Percentiles rank a stretch among this genome's conserved stretches.
Conservation (phyloP, 305 asterid genomes). For the Nicotiana rustica region DNA sequence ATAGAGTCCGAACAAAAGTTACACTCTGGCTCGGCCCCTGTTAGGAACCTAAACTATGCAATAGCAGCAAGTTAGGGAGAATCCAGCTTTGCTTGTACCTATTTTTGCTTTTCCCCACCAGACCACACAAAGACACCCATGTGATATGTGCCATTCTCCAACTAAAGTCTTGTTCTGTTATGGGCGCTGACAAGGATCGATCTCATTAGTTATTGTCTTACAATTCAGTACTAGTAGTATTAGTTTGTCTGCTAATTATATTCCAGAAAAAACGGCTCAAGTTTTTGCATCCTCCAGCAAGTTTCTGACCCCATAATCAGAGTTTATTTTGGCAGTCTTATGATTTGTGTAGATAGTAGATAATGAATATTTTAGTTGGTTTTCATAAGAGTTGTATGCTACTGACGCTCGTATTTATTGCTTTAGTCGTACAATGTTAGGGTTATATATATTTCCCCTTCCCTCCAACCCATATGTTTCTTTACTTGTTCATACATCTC, state of each 20-base stretch:
- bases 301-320: background rate
- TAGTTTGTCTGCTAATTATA: background rate
- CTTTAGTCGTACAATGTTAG: too few species aligned
- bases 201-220: background rate
- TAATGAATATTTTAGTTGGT: background rate
- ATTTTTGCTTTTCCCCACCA: background rate
- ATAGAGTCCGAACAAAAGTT: too few species aligned
- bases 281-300: background rate
- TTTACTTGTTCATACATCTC: too few species aligned
- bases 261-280: background rate
- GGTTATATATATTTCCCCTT: too few species aligned
- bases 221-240: background rate
- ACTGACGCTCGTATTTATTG: background rate
- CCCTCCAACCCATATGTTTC: too few species aligned
- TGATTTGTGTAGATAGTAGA: background rate
- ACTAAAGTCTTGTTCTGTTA: background rate
- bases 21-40: too few species aligned
- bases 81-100: background rate
- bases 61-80: background rate
- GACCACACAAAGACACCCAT: background rate
- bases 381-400: background rate
- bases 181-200: background rate
- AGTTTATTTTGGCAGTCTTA: background rate
- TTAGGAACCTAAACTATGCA: background rate
- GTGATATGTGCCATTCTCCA: conserved; percentile 4